Percentiles rank a stretch among this genome's conserved stretches.
Conservation (phyloP, 1,284 basidiomycete species). For the Spongispora temasekensis region DNA sequence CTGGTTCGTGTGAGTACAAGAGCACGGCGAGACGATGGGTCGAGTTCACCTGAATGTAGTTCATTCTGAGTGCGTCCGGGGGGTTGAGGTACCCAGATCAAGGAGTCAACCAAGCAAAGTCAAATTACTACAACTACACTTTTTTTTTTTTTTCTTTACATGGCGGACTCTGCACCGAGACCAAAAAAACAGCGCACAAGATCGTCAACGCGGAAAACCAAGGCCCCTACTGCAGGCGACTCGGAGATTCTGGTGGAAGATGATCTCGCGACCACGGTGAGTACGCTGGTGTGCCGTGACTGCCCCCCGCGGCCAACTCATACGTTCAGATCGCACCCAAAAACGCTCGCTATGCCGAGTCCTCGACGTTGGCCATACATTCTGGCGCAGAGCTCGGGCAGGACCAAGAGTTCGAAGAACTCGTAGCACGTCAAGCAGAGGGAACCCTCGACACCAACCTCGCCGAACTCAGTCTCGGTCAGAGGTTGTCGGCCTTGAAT, state of each 20-base stretch:
- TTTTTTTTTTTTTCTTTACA: not conserved
- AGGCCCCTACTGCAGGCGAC: slow-evolving; percentile 13
- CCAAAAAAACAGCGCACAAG: slow-evolving; percentile 56
- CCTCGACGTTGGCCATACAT: slow-evolving; percentile 56
- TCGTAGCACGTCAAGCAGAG: slow-evolving; percentile 52
- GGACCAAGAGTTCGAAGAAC: slow-evolving; percentile 57
- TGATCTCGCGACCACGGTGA: slow-evolving; percentile 17
- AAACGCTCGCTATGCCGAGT: slow-evolving; percentile 65
- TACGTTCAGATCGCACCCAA: slow-evolving; percentile 41
- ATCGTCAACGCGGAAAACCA: slow-evolving; percentile 52
- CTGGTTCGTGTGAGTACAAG: slow-evolving; percentile 20
- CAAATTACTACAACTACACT: no score
- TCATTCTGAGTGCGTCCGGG: slow-evolving; percentile 32
- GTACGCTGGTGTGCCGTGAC: not conserved
- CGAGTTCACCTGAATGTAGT: slow-evolving; percentile 35
- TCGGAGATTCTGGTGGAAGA: slow-evolving; percentile 32
- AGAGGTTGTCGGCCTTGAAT: slow-evolving; percentile 76
- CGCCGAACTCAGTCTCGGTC: slow-evolving; percentile 87
- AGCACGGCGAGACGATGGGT: not conserved
- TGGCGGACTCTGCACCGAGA: slow-evolving; percentile 45
- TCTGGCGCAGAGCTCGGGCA: slow-evolving; percentile 66
- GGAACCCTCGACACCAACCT: slow-evolving; percentile 81
- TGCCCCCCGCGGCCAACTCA: slow-evolving; percentile 7
- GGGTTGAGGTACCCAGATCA: no score
- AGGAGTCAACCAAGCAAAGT: no score